These are phyloP conservation scores for Lathyrus oleraceus DNA, from an alignment of 306 rosid genomes.

Conservation along the genomic window DNA sequence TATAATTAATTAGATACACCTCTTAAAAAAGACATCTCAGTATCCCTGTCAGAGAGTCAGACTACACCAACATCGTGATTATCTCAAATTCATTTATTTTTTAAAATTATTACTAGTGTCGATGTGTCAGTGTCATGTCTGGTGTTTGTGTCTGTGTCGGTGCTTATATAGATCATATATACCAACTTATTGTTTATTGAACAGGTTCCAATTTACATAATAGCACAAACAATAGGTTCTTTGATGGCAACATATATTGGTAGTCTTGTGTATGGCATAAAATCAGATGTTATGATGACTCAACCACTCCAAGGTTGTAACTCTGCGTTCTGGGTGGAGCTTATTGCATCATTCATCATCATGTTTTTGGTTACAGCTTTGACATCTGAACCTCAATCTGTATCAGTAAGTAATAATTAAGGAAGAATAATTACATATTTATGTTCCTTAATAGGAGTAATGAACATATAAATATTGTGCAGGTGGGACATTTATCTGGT, in stretches of 20 bases:
- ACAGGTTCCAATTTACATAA: constrained; percentile 66
- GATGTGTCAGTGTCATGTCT: too few species aligned
- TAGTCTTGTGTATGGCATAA: constrained; percentile 55
- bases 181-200: constrained; percentile 10
- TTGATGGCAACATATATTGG: constrained; percentile 65
- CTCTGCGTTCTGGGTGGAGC: constrained; percentile 82
- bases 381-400: constrained; percentile 56
- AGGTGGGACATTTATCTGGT: constrained; percentile 76
- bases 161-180: not conserved
- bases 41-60: too few species aligned
- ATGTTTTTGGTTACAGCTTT: constrained; percentile 73
- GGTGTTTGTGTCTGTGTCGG: too few species aligned
- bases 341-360: constrained; percentile 73
- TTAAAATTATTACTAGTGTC: too few species aligned
- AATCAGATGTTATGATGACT: constrained; percentile 61
- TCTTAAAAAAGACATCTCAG: too few species aligned
- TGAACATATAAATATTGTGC: constrained; percentile 20
- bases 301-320: constrained; percentile 54
- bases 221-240: constrained; percentile 74
- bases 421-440: constrained; percentile 9
- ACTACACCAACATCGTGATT: too few species aligned
- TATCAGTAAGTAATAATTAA: constrained; percentile 54
- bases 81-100: too few species aligned
- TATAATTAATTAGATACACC: too few species aligned
- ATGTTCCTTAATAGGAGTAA: not conserved